A percentile compares a stretch with the other conserved stretches of the same genome.
Conservation (phyloP, 306 rosid species). For the Begonia fuchsioides region DNA sequence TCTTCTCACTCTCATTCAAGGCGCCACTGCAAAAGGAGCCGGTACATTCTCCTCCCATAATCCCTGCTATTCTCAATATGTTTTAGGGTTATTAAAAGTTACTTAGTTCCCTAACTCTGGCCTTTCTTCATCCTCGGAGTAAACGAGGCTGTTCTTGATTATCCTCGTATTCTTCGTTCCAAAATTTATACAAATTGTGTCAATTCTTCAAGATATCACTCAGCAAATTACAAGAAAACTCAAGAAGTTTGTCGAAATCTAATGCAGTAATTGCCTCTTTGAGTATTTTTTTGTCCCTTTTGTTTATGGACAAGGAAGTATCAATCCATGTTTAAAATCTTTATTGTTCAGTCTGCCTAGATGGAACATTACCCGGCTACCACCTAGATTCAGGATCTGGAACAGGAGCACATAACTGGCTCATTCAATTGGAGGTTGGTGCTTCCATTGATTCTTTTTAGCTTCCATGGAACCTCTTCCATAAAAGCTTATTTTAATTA, state of each 20-base stretch:
- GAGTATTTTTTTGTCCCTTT: no score
- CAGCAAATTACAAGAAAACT: no score
- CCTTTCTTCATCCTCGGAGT: no score
- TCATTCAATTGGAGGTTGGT: constrained; percentile 89
- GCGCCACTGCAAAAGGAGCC: constrained; percentile 68
- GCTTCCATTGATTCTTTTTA: neutral
- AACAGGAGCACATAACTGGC: constrained; percentile 80
- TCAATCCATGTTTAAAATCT: no score
- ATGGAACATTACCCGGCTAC: constrained; percentile 90
- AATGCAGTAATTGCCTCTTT: no score
- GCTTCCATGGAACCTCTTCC: neutral
- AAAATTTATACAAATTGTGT: no score
- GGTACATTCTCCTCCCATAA: constrained; percentile 24
- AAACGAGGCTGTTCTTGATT: no score
- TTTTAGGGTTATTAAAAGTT: neutral
- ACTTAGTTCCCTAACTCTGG: no score
- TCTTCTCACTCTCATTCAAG: constrained; percentile 67
- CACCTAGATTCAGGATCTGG: constrained; percentile 79
- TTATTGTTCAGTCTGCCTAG: constrained; percentile 57
- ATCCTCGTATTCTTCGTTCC: no score
- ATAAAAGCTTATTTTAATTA: neutral
- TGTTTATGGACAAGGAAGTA: no score
- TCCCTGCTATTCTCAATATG: neutral
- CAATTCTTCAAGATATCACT: no score
- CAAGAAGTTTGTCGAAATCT: no score